Base-by-base conservation (phyloP, 1,284 basidiomycete genomes). In the Cryptococcus sp. region DNA sequence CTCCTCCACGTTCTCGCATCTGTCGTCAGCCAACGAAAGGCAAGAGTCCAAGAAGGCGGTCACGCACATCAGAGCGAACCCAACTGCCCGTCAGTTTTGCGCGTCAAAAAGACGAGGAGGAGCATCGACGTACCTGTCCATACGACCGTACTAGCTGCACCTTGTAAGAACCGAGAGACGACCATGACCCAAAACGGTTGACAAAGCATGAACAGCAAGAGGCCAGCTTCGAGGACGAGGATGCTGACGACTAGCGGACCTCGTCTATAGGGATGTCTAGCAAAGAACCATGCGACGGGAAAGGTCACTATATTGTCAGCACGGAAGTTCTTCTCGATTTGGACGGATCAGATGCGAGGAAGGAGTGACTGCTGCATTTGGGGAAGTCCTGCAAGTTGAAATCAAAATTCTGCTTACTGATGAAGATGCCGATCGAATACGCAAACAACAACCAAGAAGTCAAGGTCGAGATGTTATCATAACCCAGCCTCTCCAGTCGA, bases 161-260 rank as follows among this genome's bases (percentile, higher is more conserved):
- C 86, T 69, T 88, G 86, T 7, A 86, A 50, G 16, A 83, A 70
- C 19, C 87, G 80, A 16, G 85, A 82, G 25, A 87, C 35, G 12
- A 79, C 80, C 84, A 89, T 86, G 12, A 84, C 72, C 70, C 80
- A 75, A 60, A 82, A 89, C 19, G 75, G 78, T 2, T 79, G 80
- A 0, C 84, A 83, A 52, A 86, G 80, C 85, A 88, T 88, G 43
- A 89, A 78, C 73, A 88, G 75, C 21, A 87, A 82, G 79, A 16
- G 82, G 78, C 52, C 50, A 9, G 34, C 58, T 44, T 61, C 55
- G 12, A 69, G 52, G 9, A 60, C 50, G 11, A 65, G 12, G 18
- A 66, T 56, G 28, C 55, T 86, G 6, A 75, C 47, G 5, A 87
- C 60, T 33, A 89, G 74, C 2, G 85, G 84, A 1, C 66, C 66